Base-by-base conservation (phyloP, 768 basidiomycete genomes). In the Tylopilus balloui region DNA sequence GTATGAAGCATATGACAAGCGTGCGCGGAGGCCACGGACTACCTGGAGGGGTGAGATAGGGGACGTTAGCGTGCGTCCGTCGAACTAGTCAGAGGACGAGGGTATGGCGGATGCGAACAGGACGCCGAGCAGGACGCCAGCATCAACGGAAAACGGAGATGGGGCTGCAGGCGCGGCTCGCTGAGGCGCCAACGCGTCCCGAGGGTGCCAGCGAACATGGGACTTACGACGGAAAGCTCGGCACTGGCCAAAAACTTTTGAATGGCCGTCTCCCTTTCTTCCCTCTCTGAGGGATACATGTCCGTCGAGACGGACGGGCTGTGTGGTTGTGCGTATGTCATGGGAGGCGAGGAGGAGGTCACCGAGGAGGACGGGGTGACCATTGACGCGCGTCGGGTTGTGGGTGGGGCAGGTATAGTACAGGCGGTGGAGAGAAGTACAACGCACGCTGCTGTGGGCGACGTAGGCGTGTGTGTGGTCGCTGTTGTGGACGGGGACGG, bases 1-100 rank as follows among this genome's bases (percentile, higher is more conserved):
- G 77, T 86, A 90, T 2, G 85, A 84, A 20, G 89, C 89, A 68
- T 89, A 88, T 0, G 86, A 79, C 44, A 92, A 78, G 56, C 88
- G 84, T 58, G 88, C 78, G 53, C 90, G 82, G 48, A 92, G 77
- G 46, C 79, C 83, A 64, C 86, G 86, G 61, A 88, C 87, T 27
- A 92, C 80, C 89, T 92, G 72, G 50, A 52, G 42, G 48, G 32
- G 62, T 61, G 58, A 63, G 53, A 62, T 60, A 70, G 55, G 60
- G 66, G 56, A 55, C 10, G 57, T 68, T 20, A 68, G 69, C 38
- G 34, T 37, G 50, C 28, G 50, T 35, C 24, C 52, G 34, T 34
- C 42, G 49, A 37, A 46, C 25, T 46, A 35, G 40, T 39, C 46
- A 52, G 44, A 50, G 47, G 41, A 48, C 36, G 50, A 44, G 51